phyloP scores from a whole-genome alignment of 192 early-diverging fungal species.

The Cladochytrium replicatum region DNA sequence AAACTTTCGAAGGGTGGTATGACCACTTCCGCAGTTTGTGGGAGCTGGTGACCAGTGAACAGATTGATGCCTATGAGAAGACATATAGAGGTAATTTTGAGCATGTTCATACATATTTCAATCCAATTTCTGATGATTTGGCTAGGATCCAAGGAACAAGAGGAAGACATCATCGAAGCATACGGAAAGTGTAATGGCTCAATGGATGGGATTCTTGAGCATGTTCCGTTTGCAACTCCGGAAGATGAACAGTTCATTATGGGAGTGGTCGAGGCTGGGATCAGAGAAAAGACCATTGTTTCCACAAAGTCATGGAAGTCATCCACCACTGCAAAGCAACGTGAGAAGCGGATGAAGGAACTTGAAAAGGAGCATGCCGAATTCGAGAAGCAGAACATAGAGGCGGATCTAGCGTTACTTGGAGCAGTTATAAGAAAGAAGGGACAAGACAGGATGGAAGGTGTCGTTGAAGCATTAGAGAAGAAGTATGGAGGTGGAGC shows the following conservation, averaged over 20 bases:
- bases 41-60: slow-evolving; percentile 55
- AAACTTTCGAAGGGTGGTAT: slow-evolving; percentile 44
- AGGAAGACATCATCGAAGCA: slow-evolving; percentile 51
- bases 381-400: slow-evolving; percentile 6
- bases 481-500: slow-evolving; percentile 13
- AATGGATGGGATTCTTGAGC: slow-evolving; percentile 54
- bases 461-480: slow-evolving; percentile 14
- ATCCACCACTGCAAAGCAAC: slow-evolving; percentile 25
- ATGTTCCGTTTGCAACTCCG: slow-evolving; percentile 47
- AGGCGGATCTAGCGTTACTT: slow-evolving; percentile 34
- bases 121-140: not conserved
- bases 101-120: too few relatives aligned
- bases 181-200: slow-evolving; percentile 60
- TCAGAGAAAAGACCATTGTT: slow-evolving; percentile 45
- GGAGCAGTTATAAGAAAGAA: slow-evolving; percentile 37
- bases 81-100: slow-evolving; percentile 51
- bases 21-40: slow-evolving; percentile 74
- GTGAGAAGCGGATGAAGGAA: slow-evolving; percentile 36
- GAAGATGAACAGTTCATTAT: slow-evolving; percentile 58
- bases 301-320: slow-evolving; percentile 37
- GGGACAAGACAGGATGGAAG: slow-evolving; percentile 8
- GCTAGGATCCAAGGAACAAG: slow-evolving; percentile 65
- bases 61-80: slow-evolving; percentile 60
- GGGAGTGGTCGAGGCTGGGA: slow-evolving; percentile 52
- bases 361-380: slow-evolving; percentile 37